Percentiles rank a stretch among this genome's conserved stretches.
Evolutionary conservation across 2,329 filamentous ascomycete species (phyloP).

Genomic region (Trichoderma sp.): DNA sequence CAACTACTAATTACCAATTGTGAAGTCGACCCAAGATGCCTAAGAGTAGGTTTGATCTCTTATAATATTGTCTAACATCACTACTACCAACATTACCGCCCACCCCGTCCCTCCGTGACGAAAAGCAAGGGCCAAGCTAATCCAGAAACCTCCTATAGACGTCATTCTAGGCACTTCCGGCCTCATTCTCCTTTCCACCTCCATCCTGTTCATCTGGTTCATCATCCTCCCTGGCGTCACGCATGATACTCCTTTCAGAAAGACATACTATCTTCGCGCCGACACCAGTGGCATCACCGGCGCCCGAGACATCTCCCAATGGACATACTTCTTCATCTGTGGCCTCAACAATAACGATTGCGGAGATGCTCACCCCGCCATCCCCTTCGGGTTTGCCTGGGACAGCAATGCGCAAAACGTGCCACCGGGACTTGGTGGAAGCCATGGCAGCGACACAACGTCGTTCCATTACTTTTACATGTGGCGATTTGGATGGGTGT

Average conservation of each 20-base stretch:
- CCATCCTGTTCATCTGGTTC: conserved; percentile 57
- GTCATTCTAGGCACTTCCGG: conserved; percentile 42
- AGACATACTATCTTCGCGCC: conserved; percentile 83
- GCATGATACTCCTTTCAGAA: conserved; percentile 57
- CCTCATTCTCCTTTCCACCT: conserved; percentile 49
- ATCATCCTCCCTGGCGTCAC: conserved; percentile 56
- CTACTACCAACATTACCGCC: no score
- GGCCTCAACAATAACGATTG: conserved; percentile 64
- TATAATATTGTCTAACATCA: neutral
- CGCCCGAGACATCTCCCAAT: conserved; percentile 68
- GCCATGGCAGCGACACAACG: conserved; percentile 54
- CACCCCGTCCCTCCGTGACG: neutral
- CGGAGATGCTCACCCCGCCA: conserved; percentile 57
- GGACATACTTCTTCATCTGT: conserved; percentile 90
- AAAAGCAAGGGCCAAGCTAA: neutral
- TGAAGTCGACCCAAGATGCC: conserved; percentile 23
- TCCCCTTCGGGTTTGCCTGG: conserved; percentile 73
- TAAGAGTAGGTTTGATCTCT: conserved; percentile 23
- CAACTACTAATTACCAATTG: neutral
- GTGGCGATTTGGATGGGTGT: conserved; percentile 90
- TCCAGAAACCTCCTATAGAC: conserved; percentile 32
- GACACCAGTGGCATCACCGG: conserved; percentile 70
- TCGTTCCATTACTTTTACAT: conserved; percentile 70
- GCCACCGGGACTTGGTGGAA: conserved; percentile 48
- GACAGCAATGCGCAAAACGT: conserved; percentile 44